phyloP scores from a whole-genome alignment of 805 yeast species.

The Blastobotrys americana region DNA sequence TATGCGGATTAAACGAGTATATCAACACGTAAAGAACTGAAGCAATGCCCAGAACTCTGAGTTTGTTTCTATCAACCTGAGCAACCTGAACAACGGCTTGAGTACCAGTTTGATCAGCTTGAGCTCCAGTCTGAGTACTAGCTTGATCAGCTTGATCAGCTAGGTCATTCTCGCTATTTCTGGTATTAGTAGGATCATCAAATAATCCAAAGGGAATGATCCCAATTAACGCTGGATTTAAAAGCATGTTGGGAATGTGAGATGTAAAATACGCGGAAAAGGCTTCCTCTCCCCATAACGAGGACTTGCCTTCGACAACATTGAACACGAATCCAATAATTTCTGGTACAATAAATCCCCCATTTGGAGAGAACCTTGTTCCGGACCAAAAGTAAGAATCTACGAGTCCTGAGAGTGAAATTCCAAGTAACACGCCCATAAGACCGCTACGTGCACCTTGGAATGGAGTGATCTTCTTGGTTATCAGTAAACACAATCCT shows the following conservation, averaged over 20 bases:
- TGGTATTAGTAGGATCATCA: background rate
- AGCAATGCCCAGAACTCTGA: constrained; percentile 45
- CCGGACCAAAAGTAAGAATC: constrained; percentile 74
- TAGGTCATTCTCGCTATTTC: background rate
- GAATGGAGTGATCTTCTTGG: constrained; percentile 40
- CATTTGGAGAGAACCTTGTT: background rate
- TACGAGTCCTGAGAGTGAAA: constrained; percentile 39
- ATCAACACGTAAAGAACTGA: constrained; percentile 48
- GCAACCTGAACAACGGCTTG: background rate
- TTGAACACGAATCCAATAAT: constrained; percentile 65
- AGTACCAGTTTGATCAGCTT: background rate
- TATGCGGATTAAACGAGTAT: constrained; percentile 81
- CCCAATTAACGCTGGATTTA: constrained; percentile 30
- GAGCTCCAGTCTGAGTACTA: background rate
- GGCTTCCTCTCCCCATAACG: constrained; percentile 84
- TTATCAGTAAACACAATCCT: constrained; percentile 36
- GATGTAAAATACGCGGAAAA: constrained; percentile 55
- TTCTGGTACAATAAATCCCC: constrained; percentile 56
- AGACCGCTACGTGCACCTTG: constrained; percentile 25
- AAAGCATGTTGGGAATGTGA: constrained; percentile 38
- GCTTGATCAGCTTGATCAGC: background rate
- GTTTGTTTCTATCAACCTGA: constrained; percentile 18
- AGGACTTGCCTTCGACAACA: constrained; percentile 64
- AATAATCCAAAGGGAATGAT: constrained; percentile 33
- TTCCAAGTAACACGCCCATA: constrained; percentile 49